Percentiles rank a stretch among this genome's conserved stretches.
These are phyloP conservation scores for Boletus subcaerulescens DNA, from an alignment of 768 basidiomycete genomes.

Conservation along the genomic window DNA sequence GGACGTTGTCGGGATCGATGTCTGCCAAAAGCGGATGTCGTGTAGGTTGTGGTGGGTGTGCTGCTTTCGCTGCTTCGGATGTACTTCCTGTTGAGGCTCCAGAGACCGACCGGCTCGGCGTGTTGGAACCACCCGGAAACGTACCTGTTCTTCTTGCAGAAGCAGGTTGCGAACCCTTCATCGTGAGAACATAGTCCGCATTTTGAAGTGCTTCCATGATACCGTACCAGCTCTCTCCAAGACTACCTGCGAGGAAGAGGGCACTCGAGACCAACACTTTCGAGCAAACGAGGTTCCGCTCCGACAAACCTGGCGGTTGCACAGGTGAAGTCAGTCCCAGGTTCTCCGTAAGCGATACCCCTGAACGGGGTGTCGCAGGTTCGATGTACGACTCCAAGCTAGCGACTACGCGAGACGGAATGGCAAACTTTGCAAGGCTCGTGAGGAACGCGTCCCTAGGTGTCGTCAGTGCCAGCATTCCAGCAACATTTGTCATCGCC, in stretches of 20 bases:
- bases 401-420: constrained; percentile 87
- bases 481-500: constrained; percentile 82
- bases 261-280: constrained; percentile 78
- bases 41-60: constrained; percentile 22
- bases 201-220: constrained; percentile 91
- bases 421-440: constrained; percentile 84
- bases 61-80: constrained; percentile 17
- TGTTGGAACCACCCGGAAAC: constrained; percentile 31
- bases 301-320: constrained; percentile 74
- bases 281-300: constrained; percentile 88
- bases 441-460: constrained; percentile 93
- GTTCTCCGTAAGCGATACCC: constrained; percentile 59
- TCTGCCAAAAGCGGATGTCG: constrained; percentile 69
- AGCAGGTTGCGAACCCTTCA: constrained; percentile 45
- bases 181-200: constrained; percentile 85
- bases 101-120: constrained; percentile 41
- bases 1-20: constrained; percentile 72
- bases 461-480: constrained; percentile 81
- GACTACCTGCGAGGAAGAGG: constrained; percentile 76
- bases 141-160: constrained; percentile 33
- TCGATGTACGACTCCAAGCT: constrained; percentile 64
- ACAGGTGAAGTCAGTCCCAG: constrained; percentile 53
- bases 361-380: constrained; percentile 58
- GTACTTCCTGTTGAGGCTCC: constrained; percentile 13
- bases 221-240: constrained; percentile 91